Evolutionary conservation across 345 rosid genomes (phyloP), one percentile per base, ranked within the genome.

Genomic region (Arabidopsis arenosa): DNA sequence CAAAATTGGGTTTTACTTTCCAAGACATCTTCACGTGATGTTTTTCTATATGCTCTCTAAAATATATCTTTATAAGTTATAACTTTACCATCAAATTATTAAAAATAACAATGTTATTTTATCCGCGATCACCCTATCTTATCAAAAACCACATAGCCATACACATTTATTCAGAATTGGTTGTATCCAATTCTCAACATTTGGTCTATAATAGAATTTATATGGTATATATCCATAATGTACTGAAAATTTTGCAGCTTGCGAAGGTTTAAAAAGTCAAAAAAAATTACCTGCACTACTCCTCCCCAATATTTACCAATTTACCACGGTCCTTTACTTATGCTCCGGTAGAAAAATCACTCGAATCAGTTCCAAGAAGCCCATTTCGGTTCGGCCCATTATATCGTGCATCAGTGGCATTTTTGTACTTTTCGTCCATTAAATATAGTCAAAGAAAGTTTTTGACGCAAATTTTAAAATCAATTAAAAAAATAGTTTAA

Each of bases 21-120:
- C 77, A 52, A 78, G 54, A 72, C 75, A 76, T 59, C 43, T 3
- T 59, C 81, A 78, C 77, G 77, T 78, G 81, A 59, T 23, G 68
- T 40, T 60, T 59, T 66, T 36, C 12, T 40, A 59, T 8, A 37
- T 55, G 26, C 23, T 51, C 28, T 49, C 26, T 33, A 4, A 14
- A 40, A 60, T 35, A 63, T 12, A 43, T 35, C 5, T 55, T 21
- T 55, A 35, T 14, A 28, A 28, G 30, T 28, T 28, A 28, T 28
- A 28, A 28, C 30, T 28, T 2, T 18, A 18, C 21, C 21, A 18
- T 18, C 21, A 18, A 18, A 18, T 18, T 18, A 18, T 18, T 18
- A 18, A 18, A 18, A 18, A 18, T 18, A 18, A 18, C 21, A 18
- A 18, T 18, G 21, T 18, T 18, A 18, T 18, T 18, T 18, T 18